phyloP scores from a whole-genome alignment of 164 flowering plant genomes.

The Saururus chinensis region DNA sequence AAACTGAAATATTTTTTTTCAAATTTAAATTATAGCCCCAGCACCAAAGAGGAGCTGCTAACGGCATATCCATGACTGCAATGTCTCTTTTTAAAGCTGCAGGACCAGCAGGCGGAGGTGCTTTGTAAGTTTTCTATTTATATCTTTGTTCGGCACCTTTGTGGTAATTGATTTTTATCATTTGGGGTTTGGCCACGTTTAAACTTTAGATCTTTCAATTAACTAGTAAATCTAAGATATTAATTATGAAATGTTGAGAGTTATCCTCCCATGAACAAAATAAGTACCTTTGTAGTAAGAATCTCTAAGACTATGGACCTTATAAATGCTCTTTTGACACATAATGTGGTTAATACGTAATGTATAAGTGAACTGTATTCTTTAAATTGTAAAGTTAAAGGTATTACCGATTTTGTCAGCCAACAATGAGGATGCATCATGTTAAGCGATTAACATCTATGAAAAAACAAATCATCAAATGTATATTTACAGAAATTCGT shows the following conservation, averaged over 20 bases:
- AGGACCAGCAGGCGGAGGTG: slow-evolving; percentile 55
- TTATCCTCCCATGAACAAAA: too few species aligned
- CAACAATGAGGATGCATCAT: too few species aligned
- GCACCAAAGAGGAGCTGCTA: slow-evolving; percentile 15
- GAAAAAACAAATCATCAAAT: too few species aligned
- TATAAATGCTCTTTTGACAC: not conserved
- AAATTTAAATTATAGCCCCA: slow-evolving; percentile 8
- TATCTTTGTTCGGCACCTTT: not conserved
- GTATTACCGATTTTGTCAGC: too few species aligned
- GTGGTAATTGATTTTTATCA: not conserved
- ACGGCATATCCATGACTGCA: slow-evolving; percentile 29
- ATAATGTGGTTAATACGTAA: too few species aligned
- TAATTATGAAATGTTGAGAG: not conserved
- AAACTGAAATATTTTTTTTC: not conserved
- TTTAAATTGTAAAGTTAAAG: too few species aligned
- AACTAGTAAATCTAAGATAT: not conserved
- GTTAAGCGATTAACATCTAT: too few species aligned
- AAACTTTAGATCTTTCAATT: not conserved
- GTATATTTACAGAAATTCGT: too few species aligned
- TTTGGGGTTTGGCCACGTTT: not conserved
- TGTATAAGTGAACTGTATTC: too few species aligned
- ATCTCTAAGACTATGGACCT: too few species aligned
- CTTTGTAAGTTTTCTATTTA: slow-evolving; percentile 23
- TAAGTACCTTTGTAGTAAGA: too few species aligned
- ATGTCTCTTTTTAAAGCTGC: slow-evolving; percentile 48